These are phyloP conservation scores for Phytophthora pini DNA, from an alignment of 352 stramenopile genomes.

Conservation along the genomic window DNA sequence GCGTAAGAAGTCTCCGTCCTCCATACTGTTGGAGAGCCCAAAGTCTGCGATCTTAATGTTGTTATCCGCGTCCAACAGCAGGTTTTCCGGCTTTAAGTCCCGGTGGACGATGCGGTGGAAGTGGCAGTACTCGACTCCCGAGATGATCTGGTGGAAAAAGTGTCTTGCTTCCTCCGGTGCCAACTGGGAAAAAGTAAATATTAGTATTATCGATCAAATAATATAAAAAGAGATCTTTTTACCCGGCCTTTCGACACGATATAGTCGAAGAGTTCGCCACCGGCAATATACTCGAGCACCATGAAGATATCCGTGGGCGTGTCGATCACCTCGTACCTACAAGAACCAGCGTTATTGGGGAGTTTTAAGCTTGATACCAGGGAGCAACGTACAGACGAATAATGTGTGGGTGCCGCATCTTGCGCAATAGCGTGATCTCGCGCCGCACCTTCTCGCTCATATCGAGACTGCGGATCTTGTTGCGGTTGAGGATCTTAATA, in stretches of 20 bases:
- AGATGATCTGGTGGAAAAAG: slow-evolving; percentile 99
- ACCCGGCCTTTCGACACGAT: slow-evolving; percentile 97
- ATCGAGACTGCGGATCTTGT: slow-evolving; percentile 98
- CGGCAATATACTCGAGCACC: slow-evolving; percentile 94
- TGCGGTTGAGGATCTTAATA: slow-evolving; percentile 99
- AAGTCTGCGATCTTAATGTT: slow-evolving; percentile 99
- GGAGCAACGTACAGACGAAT: slow-evolving; percentile 94
- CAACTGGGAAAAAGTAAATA: slow-evolving; percentile 67
- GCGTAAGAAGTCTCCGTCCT: slow-evolving; percentile 98
- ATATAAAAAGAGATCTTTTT: slow-evolving; percentile 28
- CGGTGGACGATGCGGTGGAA: slow-evolving; percentile 99
- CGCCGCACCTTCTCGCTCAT: slow-evolving; percentile 99
- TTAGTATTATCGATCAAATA: slow-evolving; percentile 9
- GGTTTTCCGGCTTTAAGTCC: slow-evolving; percentile 98
- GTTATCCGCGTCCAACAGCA: slow-evolving; percentile 97
- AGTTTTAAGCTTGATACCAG: not conserved
- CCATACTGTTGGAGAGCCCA: slow-evolving; percentile 98
- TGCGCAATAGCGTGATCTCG: slow-evolving; percentile 99
- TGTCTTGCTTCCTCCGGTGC: slow-evolving; percentile 97
- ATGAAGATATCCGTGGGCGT: slow-evolving; percentile 99
- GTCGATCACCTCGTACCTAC: slow-evolving; percentile 97
- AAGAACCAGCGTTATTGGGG: slow-evolving; percentile 7
- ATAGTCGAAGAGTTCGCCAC: slow-evolving; percentile 98
- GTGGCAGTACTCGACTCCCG: slow-evolving; percentile 99
- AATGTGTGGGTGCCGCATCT: slow-evolving; percentile 99